phyloP scores from a whole-genome alignment of 2,329 filamentous ascomycete species.

The Neonectria magnoliae region DNA sequence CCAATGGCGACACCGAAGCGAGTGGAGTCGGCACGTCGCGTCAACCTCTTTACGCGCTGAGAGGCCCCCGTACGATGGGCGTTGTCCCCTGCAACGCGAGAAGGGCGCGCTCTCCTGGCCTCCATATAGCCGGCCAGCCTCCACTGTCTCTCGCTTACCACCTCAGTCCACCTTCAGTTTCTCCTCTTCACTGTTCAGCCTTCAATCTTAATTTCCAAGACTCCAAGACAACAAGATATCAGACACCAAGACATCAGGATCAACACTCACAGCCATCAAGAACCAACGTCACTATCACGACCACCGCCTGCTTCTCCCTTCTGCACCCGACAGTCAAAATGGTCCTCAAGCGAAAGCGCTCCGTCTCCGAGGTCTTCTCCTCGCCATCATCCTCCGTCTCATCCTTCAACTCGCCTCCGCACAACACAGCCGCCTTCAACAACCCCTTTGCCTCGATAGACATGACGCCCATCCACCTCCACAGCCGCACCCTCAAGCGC shows the following conservation, averaged over 20 bases:
- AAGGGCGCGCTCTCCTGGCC: constrained; percentile 27
- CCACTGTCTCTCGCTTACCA: constrained; percentile 5
- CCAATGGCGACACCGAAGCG: background rate
- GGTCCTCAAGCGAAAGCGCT: constrained; percentile 72
- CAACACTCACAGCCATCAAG: background rate
- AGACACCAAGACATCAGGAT: too few relatives aligned
- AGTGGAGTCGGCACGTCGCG: constrained; percentile 8
- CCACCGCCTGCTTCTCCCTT: background rate
- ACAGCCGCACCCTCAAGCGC: constrained; percentile 70
- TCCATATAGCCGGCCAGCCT: constrained; percentile 13
- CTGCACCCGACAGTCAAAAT: constrained; percentile 14
- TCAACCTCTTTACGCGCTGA: constrained; percentile 25
- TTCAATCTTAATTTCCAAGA: background rate
- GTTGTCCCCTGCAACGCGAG: constrained; percentile 24
- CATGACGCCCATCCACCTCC: constrained; percentile 54
- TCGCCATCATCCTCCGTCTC: constrained; percentile 55
- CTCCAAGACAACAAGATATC: background rate
- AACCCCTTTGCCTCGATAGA: constrained; percentile 48
- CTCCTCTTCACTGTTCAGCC: background rate
- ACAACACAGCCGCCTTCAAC: constrained; percentile 43
- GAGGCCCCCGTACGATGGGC: background rate
- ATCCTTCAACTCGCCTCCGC: constrained; percentile 52
- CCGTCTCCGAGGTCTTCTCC: constrained; percentile 65
- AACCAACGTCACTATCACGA: background rate
- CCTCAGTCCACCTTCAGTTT: constrained; percentile 12